Conservation (phyloP, 768 basidiomycete genomes). For the Termitomyces sp. region DNA sequence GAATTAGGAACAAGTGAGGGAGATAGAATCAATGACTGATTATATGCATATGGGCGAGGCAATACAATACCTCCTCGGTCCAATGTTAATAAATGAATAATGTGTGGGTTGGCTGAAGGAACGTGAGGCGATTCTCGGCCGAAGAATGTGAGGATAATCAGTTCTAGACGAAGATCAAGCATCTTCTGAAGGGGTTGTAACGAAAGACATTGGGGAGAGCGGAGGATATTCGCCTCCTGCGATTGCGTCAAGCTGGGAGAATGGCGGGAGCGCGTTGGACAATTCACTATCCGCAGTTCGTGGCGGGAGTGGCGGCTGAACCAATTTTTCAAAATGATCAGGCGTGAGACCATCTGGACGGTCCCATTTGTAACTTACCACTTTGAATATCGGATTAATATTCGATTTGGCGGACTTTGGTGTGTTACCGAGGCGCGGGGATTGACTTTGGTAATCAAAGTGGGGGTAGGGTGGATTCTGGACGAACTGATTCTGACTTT, state of each 20-base stretch:
- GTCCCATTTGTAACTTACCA: slow-evolving; percentile 60
- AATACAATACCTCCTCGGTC: slow-evolving; percentile 44
- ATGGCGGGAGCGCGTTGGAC: slow-evolving; percentile 41
- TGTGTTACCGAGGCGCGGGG: slow-evolving; percentile 55
- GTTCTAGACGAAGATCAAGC: slow-evolving; percentile 27
- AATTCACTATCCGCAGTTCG: slow-evolving; percentile 26
- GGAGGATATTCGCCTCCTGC: slow-evolving; percentile 73
- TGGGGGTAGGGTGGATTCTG: slow-evolving; percentile 39
- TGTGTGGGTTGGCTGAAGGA: slow-evolving; percentile 17
- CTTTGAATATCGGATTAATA: slow-evolving; percentile 88
- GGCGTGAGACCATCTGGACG: slow-evolving; percentile 28
- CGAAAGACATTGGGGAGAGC: slow-evolving; percentile 72
- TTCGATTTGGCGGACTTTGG: slow-evolving; percentile 64
- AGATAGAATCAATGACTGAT: slow-evolving; percentile 31
- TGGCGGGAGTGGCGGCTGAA: slow-evolving; percentile 54
- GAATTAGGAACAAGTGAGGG: slow-evolving; percentile 22
- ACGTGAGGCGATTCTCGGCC: slow-evolving; percentile 16
- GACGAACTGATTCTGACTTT: slow-evolving; percentile 18
- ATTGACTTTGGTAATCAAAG: slow-evolving; percentile 48
- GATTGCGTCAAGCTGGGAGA: slow-evolving; percentile 77
- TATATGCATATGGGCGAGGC: slow-evolving; percentile 30
- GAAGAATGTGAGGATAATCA: slow-evolving; percentile 19
- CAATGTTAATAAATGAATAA: slow-evolving; percentile 26
- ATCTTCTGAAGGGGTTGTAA: slow-evolving; percentile 40
- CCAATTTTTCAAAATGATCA: slow-evolving; percentile 26